phyloP scores from a whole-genome alignment of 2,329 filamentous ascomycete species.

The Chrysosporium keratinophilum region DNA sequence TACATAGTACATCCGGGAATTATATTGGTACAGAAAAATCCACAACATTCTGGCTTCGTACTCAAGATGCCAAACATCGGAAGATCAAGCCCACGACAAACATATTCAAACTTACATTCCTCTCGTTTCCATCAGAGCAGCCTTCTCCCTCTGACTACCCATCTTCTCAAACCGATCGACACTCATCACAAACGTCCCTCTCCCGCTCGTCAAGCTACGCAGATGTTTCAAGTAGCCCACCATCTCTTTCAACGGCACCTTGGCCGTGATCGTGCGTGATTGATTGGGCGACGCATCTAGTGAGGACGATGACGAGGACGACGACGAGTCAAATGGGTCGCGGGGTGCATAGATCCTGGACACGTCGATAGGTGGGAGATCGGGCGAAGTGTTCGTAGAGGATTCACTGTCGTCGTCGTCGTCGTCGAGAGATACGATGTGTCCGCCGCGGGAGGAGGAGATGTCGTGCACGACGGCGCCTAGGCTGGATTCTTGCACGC shows the following conservation, averaged over 20 bases:
- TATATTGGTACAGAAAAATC: neutral
- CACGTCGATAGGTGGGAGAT: conserved; percentile 50
- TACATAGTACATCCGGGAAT: neutral
- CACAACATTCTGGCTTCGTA: neutral
- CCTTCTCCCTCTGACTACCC: conserved; percentile 49
- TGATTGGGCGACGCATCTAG: conserved; percentile 24
- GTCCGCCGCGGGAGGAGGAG: conserved; percentile 59
- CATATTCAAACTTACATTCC: conserved; percentile 23
- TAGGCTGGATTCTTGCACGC: conserved; percentile 69
- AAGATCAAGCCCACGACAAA: neutral
- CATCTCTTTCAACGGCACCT: conserved; percentile 93
- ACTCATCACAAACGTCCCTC: conserved; percentile 66
- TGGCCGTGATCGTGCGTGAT: conserved; percentile 62
- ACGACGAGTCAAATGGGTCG: conserved; percentile 59
- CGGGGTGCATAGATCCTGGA: conserved; percentile 73
- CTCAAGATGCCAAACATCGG: neutral
- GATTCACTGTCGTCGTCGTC: conserved; percentile 28
- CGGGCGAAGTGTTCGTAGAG: conserved; percentile 24
- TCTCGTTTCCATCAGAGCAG: conserved; percentile 40
- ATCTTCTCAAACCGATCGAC: conserved; percentile 63
- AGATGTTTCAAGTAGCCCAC: conserved; percentile 86
- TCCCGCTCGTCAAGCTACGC: conserved; percentile 74
- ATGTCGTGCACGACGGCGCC: conserved; percentile 77
- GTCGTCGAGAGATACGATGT: conserved; percentile 60
- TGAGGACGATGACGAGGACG: conserved; percentile 22